Evolutionary conservation across 345 rosid genomes (phyloP), one percentile per base, ranked within the genome.

Genomic region (Triadica sebifera): DNA sequence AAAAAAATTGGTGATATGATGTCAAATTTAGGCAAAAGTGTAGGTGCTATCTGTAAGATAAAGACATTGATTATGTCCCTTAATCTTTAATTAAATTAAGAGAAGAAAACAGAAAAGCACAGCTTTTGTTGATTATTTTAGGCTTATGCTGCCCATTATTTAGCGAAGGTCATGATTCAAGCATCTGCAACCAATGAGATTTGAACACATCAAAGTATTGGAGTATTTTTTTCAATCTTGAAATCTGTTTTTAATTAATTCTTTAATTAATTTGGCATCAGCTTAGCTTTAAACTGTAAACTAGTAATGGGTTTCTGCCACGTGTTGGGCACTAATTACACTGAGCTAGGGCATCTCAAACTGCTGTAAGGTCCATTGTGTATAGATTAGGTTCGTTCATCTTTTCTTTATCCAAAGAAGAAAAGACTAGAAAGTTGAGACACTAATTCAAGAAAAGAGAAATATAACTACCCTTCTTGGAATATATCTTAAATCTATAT

Each of bases 131-230:
- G 55, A 66, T 74, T 47, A 29, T 3, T 24, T 66, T 47, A 37
- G 11, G 0, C n/a, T 5, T 37, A 0, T 37, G 51, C 46, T 68
- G 15, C 59, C 72, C 6, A 12, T n/a, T 7, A n/a, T 57, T 43
- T 6, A 67, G 25, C 24, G 19, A 2, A 2, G 17, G 37, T 64
- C 83, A 75, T 82, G 65, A 71, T 78, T 70, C 57, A 45, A 77
- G 81, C 84, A 81, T 65, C 65, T 76, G 55, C 75, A 9, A 19
- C 83, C 84, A 80, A 51, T 81, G 52, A 64, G 4, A 59, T 12
- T 13, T 13, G 0, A 34, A 22, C 73, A 67, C 67, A 13, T 57
- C 20, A 10, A 47, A 19, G 1, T 12, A 16, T n/a, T 62, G 0
- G 13, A 10, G 8, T 53, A 49, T 19, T 41, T 29, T 22, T 1